Percentiles rank a stretch among this genome's conserved stretches.
Conservation (phyloP, 2,329 filamentous ascomycete genomes). For the Zymoseptoria tritici region DNA sequence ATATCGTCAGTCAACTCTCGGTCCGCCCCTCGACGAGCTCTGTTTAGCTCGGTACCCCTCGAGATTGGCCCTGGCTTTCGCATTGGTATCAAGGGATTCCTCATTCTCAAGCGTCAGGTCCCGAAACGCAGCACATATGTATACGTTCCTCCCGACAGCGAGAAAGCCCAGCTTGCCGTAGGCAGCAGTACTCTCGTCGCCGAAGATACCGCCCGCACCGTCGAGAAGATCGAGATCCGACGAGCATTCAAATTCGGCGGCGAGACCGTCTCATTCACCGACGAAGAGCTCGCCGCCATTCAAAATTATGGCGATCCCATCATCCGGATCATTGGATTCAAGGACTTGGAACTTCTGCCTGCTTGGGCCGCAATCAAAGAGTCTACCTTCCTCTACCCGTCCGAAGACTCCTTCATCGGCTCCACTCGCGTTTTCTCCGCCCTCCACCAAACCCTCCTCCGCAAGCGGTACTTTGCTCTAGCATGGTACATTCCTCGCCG, state of each 20-base stretch:
- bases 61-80: constrained; percentile 77
- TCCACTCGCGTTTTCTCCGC: constrained; percentile 90
- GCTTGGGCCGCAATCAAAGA: constrained; percentile 81
- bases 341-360: constrained; percentile 65
- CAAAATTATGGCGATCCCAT: constrained; percentile 73
- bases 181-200: constrained; percentile 68
- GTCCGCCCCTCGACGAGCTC: constrained; percentile 72
- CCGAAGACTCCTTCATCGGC: constrained; percentile 80
- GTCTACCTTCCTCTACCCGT: constrained; percentile 88
- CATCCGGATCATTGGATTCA: constrained; percentile 91
- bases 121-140: constrained; percentile 79
- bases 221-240: constrained; percentile 74
- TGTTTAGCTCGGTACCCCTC: constrained; percentile 80
- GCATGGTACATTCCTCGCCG: constrained; percentile 82
- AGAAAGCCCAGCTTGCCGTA: constrained; percentile 70
- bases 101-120: constrained; percentile 75
- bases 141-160: constrained; percentile 65
- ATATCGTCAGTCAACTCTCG: constrained; percentile 86
- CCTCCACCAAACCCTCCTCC: constrained; percentile 76
- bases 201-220: constrained; percentile 66
- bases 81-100: constrained; percentile 91
- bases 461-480: constrained; percentile 71
- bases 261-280: constrained; percentile 76
- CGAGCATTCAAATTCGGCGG: constrained; percentile 96
- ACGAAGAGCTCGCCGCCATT: constrained; percentile 72